Evolutionary conservation across 805 yeast species (phyloP).

Genomic region (Lachancea meyersii): DNA sequence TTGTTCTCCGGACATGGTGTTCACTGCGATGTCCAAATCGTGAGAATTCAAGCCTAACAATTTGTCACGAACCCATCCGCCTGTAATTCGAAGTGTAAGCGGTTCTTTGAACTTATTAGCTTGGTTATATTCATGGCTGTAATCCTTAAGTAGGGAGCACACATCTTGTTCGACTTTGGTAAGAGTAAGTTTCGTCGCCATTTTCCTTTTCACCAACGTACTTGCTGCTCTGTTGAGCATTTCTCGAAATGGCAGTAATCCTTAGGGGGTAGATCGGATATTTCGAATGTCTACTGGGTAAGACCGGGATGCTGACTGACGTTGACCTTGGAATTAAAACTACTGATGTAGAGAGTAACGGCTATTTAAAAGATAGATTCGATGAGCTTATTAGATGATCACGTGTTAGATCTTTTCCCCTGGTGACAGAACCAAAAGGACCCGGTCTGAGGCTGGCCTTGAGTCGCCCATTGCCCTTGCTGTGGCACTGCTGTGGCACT

Average conservation of each 20-base stretch:
- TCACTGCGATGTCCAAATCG: conserved; percentile 90
- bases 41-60: conserved; percentile 71
- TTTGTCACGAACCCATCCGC: conserved; percentile 98
- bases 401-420: no score
- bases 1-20: conserved; percentile 74
- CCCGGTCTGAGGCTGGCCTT: no score
- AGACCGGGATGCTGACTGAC: no score
- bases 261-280: no score
- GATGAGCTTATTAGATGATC: no score
- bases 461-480: no score
- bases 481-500: no score
- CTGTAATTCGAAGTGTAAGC: conserved; percentile 61
- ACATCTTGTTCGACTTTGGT: conserved; percentile 23
- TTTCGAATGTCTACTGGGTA: no score
- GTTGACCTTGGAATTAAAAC: no score
- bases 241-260: not conserved
- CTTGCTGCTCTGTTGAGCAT: conserved; percentile 7
- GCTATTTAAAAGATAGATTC: no score
- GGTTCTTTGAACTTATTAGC: conserved; percentile 13
- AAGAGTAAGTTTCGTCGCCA: conserved; percentile 13
- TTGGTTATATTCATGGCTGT: conserved; percentile 23
- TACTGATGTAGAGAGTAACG: no score
- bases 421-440: no score
- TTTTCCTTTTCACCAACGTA: conserved; percentile 4
- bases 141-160: conserved; percentile 28